Conservation (phyloP, 2,329 filamentous ascomycete genomes). For the Penicillium sclerotiorum region DNA sequence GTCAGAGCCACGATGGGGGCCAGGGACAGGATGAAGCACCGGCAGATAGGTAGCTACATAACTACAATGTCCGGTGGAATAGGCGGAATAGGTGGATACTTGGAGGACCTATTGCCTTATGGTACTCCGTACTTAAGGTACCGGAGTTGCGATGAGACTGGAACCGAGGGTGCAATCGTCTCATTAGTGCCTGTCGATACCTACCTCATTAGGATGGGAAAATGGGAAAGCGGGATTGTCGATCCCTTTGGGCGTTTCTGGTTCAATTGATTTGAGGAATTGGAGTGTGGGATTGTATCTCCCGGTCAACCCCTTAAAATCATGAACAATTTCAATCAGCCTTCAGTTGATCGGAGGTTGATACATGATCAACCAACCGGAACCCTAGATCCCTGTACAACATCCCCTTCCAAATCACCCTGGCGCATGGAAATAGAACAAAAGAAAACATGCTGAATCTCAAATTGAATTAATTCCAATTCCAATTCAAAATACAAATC, state of each 20-base stretch:
- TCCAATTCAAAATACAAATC: not conserved
- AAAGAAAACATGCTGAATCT: not conserved
- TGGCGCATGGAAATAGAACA: not conserved
- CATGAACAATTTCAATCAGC: too few relatives aligned
- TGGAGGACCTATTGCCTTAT: too few relatives aligned
- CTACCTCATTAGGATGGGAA: constrained; percentile 7
- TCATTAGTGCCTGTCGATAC: constrained; percentile 21
- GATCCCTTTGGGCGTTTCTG: not conserved
- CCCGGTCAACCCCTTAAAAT: too few relatives aligned
- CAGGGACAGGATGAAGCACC: not conserved
- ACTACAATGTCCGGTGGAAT: not conserved
- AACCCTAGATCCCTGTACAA: too few relatives aligned
- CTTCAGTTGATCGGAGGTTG: too few relatives aligned
- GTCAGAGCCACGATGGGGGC: not conserved
- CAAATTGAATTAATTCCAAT: not conserved
- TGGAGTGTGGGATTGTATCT: not conserved
- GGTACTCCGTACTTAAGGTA: too few relatives aligned
- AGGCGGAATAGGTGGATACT: too few relatives aligned
- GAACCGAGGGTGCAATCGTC: constrained; percentile 1
- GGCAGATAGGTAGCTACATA: not conserved
- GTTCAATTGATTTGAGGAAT: not conserved
- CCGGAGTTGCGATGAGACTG: not conserved
- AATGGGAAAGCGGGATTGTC: not conserved
- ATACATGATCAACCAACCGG: too few relatives aligned
- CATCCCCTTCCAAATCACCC: too few relatives aligned